Base-by-base conservation (phyloP, 2,329 filamentous ascomycete species). In the Ceratocystis eucalypticola region DNA sequence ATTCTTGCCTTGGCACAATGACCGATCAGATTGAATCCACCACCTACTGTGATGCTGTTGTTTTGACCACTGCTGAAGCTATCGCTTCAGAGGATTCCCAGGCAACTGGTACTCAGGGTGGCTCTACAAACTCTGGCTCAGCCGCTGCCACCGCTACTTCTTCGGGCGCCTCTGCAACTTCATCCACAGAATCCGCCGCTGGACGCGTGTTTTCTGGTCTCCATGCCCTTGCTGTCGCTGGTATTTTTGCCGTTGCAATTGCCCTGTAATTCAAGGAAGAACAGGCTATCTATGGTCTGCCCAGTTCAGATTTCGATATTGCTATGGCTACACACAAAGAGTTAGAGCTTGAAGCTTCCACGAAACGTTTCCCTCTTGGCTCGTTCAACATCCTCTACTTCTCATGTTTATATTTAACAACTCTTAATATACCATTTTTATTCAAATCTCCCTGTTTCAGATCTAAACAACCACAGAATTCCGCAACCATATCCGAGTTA, bases 211-310 rank as follows among this genome's bases (percentile, higher is more conserved):
- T 44, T 46, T 59, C 33, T 12, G 41, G 66, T 30, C 3, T 55
- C 5, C 25, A 41, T 65, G 64, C 64, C n/a, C 53, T 61, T 44
- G 48, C n/a, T 28, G 15, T 55, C 46, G 20, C 37, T n/a, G 37
- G 59, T 41, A 50, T 69, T 30, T 4, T 53, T 55, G 44, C 62
- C 44, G 22, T 33, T 61, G 59, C 63, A 63, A 55, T 50, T 63
- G 48, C 57, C 41, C 46, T 64, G 25, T 64, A 22, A 50, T 20
- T 22, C 8, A 22, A 8, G 12, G 37, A 20, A 10, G 7, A 25
- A 22, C 46, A 50, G 46, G 12, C n/a, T 50, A 10, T 50, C 8
- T 50, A 22, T 22, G 17, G 20, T 50, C 46, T 50, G 46, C 20
- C 10, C 46, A 20, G 17, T 12, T 50, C 20, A n/a, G 20, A 20